Base-by-base conservation (phyloP, 2,329 filamentous ascomycete genomes). In the Fusarium sp. region DNA sequence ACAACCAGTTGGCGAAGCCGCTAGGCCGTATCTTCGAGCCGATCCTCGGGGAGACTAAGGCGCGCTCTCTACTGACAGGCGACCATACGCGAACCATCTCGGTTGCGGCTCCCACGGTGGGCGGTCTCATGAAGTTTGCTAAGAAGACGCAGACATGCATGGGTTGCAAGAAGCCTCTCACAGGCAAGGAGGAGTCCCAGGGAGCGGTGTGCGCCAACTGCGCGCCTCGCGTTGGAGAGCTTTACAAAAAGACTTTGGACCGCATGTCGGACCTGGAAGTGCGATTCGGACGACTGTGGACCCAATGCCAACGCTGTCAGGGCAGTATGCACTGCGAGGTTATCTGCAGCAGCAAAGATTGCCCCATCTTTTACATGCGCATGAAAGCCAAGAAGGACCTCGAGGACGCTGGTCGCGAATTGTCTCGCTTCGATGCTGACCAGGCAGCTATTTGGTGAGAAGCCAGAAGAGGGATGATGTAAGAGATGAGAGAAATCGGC, bases 371-470 rank as follows among this genome's bases (percentile, higher is more conserved):
- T 82, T 99, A 99, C 81, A 99, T 99, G 96, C 91, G 96, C 6
- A 99, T 99, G 96, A 99, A 99, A 87, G 95, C 95, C 34, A 97
- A 98, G 88, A 99, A 99, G 86, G 96, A 99, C 79, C 91, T 98
- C 40, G 95, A 98, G 81, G 96, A 99, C 83, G 92, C 91, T 2
- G 94, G 95, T 61, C 97, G 94, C 83, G 96, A 99, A 80, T 81
- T 99, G 75, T 88, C 88, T 73, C 86, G 96, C 74, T 99, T 99
- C 82, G 96, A 99, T 82, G 88, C 90, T 70, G 95, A 97, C 81
- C 89, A 90, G 75, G 91, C 92, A 60, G 88, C 93, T 30, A 84
- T 86, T 47, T 88, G 87, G 87, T 89, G 74, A 75, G 34, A 52
- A 16, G 44, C 43, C 51, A 40, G 8, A 36, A 51, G 40, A 28